A percentile compares a stretch with the other conserved stretches of the same genome.
phyloP scores from a whole-genome alignment of 345 rosid genomes.

The Salix viminalis region DNA sequence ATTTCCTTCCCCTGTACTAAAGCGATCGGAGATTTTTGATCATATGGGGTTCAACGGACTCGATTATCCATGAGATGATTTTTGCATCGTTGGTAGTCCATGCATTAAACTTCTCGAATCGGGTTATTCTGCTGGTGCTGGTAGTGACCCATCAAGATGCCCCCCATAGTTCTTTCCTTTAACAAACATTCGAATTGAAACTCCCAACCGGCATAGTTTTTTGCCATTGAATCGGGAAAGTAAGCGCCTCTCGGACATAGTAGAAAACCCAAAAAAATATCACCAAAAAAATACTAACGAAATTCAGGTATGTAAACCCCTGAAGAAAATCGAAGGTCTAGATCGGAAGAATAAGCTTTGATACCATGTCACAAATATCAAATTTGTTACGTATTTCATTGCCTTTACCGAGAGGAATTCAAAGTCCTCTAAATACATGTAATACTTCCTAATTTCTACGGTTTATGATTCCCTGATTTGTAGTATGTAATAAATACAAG shows the following conservation, averaged over 20 bases:
- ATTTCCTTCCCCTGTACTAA: not conserved
- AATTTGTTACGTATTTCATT: no score
- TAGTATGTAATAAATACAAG: no score
- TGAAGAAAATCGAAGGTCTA: not conserved
- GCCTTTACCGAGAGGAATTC: rapidly evolving
- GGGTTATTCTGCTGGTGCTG: not conserved
- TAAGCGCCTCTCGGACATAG: not conserved
- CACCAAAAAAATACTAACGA: no score
- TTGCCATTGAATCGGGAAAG: not conserved
- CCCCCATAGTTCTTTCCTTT: not conserved
- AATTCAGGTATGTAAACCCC: no score
- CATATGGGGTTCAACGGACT: not conserved
- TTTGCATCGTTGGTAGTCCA: not conserved
- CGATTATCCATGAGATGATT: no score
- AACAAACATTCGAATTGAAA: not conserved
- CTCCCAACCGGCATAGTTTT: not conserved
- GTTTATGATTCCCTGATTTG: no score
- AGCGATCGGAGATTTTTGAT: no score
- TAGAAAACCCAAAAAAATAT: not conserved
- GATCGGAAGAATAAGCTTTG: no score
- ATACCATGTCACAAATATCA: no score
- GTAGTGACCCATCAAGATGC: no score
- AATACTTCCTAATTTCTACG: no score
- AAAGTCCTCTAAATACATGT: no score
- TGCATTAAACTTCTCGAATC: not conserved